Base-by-base conservation (phyloP, 257 asterid species). In the Ilex aquifolium region DNA sequence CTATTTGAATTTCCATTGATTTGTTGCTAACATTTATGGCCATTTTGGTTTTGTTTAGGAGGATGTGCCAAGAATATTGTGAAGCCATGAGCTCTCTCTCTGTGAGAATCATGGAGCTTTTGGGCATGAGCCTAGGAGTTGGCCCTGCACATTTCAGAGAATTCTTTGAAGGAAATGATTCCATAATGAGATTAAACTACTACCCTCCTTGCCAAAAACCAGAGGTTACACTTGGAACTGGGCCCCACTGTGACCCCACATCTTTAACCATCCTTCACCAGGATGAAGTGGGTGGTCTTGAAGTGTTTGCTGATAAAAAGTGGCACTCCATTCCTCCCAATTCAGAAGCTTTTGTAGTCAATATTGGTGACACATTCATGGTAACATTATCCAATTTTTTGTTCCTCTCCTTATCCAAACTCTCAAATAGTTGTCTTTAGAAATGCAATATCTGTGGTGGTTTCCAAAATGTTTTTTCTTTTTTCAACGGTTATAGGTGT, bases 321-420 rank as follows among this genome's bases (percentile, higher is more conserved):
- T 88, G 96, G 96, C 81, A 76, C 44, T 82, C 90, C 67, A 65
- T 88, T 68, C 69, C 86, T 65, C 88, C 96, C 27, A 74, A 76
- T 51, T 74, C 84, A 10, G 73, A 75, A 32, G 91, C 95, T 57
- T 88, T 88, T 72, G 95, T 85, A 13, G 90, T 88, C 77, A 88
- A 88, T 81, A 82, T 88, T 44, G 96, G 96, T 10, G 96, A 88
- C 80, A 85, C 94, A 0, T 88, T 89, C 88, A 79, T 81, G 95
- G 96, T 85, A 64, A 55, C 31, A 12, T 32, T 14, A 16, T 44
- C 10, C 9, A 8, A 12, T n/a, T 7, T 13, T 4, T 36, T 36
- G 7, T 4, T 36, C 42, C 42, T 36, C 42, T 36, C 42, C 0
- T 36, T 8, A 2, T 4, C 42, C 5, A 36, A 36, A 36, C 42